Evolutionary conservation across 2,329 filamentous ascomycete genomes (phyloP).

Genomic region (Parastagonospora nodorum): DNA sequence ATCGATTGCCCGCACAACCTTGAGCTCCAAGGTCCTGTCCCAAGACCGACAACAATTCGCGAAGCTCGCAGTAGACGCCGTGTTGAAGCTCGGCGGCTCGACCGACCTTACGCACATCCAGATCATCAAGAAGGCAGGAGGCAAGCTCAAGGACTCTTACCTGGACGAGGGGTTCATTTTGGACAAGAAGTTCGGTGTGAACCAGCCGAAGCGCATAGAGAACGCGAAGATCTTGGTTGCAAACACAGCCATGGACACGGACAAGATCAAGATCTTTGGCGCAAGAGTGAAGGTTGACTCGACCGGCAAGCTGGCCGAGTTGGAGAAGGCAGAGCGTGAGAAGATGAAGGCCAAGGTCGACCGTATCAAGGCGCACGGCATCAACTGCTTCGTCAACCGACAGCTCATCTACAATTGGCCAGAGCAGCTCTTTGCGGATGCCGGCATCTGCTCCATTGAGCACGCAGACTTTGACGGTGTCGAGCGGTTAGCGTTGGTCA

Average conservation of each 20-base stretch:
- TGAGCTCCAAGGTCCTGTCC: conserved; percentile 95
- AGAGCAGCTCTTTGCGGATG: conserved; percentile 96
- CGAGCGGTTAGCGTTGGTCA: conserved; percentile 91
- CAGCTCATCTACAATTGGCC: conserved; percentile 99
- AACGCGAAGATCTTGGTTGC: conserved; percentile 98
- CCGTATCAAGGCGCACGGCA: conserved; percentile 96
- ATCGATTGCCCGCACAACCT: conserved; percentile 89
- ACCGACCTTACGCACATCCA: conserved; percentile 97
- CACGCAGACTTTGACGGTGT: conserved; percentile 99
- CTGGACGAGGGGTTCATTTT: conserved; percentile 97
- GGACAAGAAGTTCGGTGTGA: conserved; percentile 98
- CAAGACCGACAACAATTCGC: conserved; percentile 95
- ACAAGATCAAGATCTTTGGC: conserved; percentile 99
- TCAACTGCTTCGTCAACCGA: conserved; percentile 99
- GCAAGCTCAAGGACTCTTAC: conserved; percentile 97
- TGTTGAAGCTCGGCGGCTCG: conserved; percentile 85
- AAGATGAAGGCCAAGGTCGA: conserved; percentile 99
- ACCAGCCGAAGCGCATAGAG: conserved; percentile 95
- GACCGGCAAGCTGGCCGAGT: conserved; percentile 94
- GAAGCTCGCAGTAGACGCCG: conserved; percentile 85
- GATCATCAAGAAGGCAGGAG: conserved; percentile 98
- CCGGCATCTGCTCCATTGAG: conserved; percentile 97
- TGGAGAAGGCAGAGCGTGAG: conserved; percentile 97
- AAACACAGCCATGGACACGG: conserved; percentile 99
- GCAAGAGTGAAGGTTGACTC: conserved; percentile 95